phyloP scores from a whole-genome alignment of 108 stramenopile species.

The Schizochytrium sp. region DNA sequence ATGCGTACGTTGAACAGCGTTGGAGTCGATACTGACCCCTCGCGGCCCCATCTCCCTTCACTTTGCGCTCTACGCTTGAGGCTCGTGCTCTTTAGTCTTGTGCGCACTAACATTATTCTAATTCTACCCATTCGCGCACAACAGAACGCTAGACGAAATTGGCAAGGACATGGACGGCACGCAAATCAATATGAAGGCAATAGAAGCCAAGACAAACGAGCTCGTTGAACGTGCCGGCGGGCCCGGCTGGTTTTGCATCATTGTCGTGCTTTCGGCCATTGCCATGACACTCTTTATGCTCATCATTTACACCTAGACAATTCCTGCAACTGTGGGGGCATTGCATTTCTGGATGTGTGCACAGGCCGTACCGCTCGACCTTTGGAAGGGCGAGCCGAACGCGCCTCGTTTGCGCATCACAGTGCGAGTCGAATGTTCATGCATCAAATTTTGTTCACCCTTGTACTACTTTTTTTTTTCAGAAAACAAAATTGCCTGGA shows the following conservation, averaged over 20 bases:
- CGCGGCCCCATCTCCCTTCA: too few relatives aligned
- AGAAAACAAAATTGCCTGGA: too few relatives aligned
- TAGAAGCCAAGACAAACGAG: constrained; percentile 9
- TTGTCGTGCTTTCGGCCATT: not conserved
- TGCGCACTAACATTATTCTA: not conserved
- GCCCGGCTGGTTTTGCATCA: not conserved
- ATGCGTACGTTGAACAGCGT: not conserved
- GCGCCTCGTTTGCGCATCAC: too few relatives aligned
- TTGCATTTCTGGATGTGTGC: too few relatives aligned
- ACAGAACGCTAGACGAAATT: not conserved
- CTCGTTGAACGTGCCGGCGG: not conserved
- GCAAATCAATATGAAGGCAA: not conserved
- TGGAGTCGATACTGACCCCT: too few relatives aligned
- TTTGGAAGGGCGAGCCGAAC: too few relatives aligned
- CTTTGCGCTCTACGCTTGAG: not conserved
- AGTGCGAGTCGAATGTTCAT: too few relatives aligned
- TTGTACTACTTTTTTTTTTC: too few relatives aligned
- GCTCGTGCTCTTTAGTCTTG: not conserved
- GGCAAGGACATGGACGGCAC: constrained; percentile 17
- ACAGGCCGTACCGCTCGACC: too few relatives aligned
- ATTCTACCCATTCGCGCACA: not conserved
- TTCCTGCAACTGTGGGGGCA: too few relatives aligned
- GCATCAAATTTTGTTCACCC: too few relatives aligned
- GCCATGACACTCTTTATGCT: not conserved
- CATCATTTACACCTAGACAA: not conserved